Evolutionary conservation across 1,284 basidiomycete genomes (phyloP).

Genomic region (Rhizoctonia solani): DNA sequence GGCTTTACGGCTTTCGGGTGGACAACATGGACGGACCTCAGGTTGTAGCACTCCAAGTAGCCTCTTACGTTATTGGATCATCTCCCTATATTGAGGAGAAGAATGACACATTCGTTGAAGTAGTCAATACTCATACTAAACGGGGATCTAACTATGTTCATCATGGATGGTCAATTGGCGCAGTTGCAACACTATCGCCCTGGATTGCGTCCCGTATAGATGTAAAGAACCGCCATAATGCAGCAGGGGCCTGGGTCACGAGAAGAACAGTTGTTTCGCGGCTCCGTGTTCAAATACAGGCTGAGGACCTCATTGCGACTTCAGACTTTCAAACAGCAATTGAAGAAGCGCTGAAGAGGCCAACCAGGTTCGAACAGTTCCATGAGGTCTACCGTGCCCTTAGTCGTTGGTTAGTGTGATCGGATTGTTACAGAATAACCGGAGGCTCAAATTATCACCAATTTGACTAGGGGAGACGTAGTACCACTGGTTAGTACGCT

Average conservation of each 20-base stretch:
- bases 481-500: conserved; percentile 3
- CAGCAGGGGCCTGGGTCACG: not conserved
- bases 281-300: not conserved
- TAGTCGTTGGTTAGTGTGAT: not conserved
- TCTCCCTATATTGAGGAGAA: not conserved
- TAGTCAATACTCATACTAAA: not conserved
- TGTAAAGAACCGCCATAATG: not conserved
- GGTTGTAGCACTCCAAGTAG: not conserved
- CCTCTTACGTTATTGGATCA: not conserved
- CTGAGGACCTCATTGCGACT: not conserved
- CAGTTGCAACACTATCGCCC: not conserved
- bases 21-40: conserved; percentile 4
- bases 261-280: conserved; percentile 8
- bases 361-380: not conserved
- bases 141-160: conserved; percentile 15
- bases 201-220: conserved; percentile 2
- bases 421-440: not conserved
- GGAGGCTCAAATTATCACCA: too few species aligned
- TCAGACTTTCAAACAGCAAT: not conserved
- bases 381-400: not conserved
- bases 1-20: not conserved
- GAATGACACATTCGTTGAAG: not conserved
- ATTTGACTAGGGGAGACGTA: conserved; percentile 20
- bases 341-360: not conserved
- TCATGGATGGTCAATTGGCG: conserved; percentile 6